Conservation (phyloP, 108 stramenopile species). For the Schizochytrium sp. region DNA sequence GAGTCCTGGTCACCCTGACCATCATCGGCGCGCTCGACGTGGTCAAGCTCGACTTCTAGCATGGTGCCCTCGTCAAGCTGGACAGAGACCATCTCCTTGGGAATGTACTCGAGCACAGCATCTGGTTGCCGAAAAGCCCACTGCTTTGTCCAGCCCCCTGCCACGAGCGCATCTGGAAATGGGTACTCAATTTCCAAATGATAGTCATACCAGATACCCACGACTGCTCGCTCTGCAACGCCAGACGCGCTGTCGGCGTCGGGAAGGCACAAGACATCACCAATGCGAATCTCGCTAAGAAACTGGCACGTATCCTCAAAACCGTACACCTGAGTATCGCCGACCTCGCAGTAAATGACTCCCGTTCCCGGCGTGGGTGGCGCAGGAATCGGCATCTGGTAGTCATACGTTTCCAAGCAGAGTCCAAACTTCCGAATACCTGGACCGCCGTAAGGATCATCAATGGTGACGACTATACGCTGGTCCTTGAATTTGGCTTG, state of each 20-base stretch:
- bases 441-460: not conserved
- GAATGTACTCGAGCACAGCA: not conserved
- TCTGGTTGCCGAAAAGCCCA: conserved; percentile 7
- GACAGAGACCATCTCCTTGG: not conserved
- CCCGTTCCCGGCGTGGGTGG: not conserved
- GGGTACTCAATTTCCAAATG: not conserved
- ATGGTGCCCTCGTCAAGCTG: not conserved
- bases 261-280: not conserved
- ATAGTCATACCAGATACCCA: not conserved
- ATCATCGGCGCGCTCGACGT: not conserved
- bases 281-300: not conserved
- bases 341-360: not conserved
- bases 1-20: not conserved
- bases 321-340: not conserved
- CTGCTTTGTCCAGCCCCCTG: not conserved
- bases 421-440: not conserved
- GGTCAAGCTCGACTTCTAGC: not conserved
- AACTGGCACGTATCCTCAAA: not conserved
- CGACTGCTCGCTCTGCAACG: not conserved
- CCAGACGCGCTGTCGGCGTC: not conserved
- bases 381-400: not conserved
- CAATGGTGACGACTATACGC: not conserved
- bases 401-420: not conserved
- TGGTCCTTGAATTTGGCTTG: not conserved
- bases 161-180: not conserved